Conservation (phyloP, 2,329 filamentous ascomycete genomes). For the Cadophora gregata region DNA sequence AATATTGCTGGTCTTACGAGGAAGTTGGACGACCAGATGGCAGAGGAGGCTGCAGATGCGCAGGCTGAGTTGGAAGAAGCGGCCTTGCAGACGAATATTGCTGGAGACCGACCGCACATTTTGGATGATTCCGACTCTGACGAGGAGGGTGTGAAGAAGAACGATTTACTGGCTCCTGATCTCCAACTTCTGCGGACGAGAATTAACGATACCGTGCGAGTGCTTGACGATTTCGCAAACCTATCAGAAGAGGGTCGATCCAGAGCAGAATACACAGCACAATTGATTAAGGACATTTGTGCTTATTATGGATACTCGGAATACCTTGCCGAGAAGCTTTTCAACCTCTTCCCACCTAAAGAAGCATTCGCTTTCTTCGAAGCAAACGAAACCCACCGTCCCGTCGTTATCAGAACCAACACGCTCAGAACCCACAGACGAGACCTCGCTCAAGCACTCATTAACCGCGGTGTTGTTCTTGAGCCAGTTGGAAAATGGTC, state of each 20-base stretch:
- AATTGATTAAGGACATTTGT: conserved; percentile 90
- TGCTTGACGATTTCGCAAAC: conserved; percentile 86
- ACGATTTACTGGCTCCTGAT: conserved; percentile 79
- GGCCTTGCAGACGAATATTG: conserved; percentile 92
- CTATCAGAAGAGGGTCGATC: conserved; percentile 81
- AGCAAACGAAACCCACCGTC: conserved; percentile 93
- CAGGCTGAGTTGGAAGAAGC: conserved; percentile 85
- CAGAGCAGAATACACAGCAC: conserved; percentile 84
- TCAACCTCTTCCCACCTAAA: conserved; percentile 86
- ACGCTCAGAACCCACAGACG: conserved; percentile 78
- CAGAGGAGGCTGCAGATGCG: conserved; percentile 80
- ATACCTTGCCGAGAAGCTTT: conserved; percentile 95
- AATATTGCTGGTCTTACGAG: conserved; percentile 93
- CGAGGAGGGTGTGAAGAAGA: conserved; percentile 62
- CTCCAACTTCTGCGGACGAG: conserved; percentile 85
- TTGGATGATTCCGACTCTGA: conserved; percentile 65
- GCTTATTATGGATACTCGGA: conserved; percentile 96
- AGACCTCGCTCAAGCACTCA: conserved; percentile 89
- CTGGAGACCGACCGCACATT: conserved; percentile 72
- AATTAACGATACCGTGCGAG: conserved; percentile 91
- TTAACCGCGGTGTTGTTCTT: conserved; percentile 94
- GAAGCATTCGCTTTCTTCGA: conserved; percentile 99
- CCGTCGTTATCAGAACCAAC: conserved; percentile 96
- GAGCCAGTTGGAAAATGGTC: conserved; percentile 99
- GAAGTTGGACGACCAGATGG: conserved; percentile 79